A percentile compares a stretch with the other conserved stretches of the same genome.
Conservation (phyloP, 176 grass and related monocot genomes). For the Pontederia paniculata region DNA sequence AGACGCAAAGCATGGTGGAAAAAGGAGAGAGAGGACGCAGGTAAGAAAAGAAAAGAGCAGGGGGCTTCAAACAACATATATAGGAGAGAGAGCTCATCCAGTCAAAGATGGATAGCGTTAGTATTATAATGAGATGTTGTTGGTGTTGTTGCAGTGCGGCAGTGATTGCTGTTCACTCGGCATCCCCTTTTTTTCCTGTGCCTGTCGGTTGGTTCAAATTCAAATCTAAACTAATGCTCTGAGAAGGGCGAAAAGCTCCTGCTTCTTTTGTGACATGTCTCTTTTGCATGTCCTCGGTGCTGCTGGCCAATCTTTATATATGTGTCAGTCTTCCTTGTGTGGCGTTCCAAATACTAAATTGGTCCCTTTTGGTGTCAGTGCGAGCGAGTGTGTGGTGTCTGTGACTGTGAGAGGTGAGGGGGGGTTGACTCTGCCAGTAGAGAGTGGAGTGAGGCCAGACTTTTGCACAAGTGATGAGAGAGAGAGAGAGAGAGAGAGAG, state of each 20-base stretch:
- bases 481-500: not conserved
- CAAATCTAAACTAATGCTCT: too few relatives aligned
- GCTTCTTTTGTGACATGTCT: too few relatives aligned
- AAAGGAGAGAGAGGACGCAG: not conserved
- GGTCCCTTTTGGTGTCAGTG: not conserved
- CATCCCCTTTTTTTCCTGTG: too few relatives aligned
- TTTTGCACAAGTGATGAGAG: not conserved
- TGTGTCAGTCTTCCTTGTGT: too few relatives aligned
- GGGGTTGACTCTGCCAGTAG: conserved; percentile 6
- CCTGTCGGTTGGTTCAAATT: too few relatives aligned
- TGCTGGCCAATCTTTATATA: too few relatives aligned
- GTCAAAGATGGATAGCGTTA: too few relatives aligned
- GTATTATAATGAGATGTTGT: too few relatives aligned
- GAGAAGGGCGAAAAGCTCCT: too few relatives aligned
- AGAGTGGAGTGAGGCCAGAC: not conserved
- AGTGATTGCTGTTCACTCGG: too few relatives aligned
- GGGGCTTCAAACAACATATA: not conserved
- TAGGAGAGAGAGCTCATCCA: not conserved
- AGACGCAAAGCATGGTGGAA: not conserved
- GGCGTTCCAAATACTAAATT: not conserved
- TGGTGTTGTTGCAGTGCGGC: too few relatives aligned
- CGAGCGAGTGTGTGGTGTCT: not conserved
- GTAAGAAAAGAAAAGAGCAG: not conserved
- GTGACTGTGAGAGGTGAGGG: not conserved
- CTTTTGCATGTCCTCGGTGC: too few relatives aligned